Conservation (phyloP, 257 asterid species). For the Petunia axillaris region DNA sequence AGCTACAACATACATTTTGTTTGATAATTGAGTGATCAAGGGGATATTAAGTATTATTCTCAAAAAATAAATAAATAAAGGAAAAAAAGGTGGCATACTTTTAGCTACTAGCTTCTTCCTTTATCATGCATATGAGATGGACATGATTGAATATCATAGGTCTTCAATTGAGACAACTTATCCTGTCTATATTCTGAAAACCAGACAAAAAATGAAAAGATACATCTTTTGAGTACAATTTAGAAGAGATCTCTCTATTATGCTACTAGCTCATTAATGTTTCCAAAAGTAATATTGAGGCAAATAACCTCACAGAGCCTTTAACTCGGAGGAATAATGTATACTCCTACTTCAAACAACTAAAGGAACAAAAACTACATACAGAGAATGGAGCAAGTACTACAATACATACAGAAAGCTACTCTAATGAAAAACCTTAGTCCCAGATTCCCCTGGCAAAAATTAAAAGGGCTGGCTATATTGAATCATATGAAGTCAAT, state of each 20-base stretch:
- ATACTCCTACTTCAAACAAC: constrained; percentile 44
- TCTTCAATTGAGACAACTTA: background rate
- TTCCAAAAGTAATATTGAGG: constrained; percentile 25
- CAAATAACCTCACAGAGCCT: constrained; percentile 48
- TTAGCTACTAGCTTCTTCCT: background rate
- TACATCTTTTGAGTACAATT: background rate
- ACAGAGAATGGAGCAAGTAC: constrained; percentile 19
- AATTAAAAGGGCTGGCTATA: constrained; percentile 42
- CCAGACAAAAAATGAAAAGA: background rate
- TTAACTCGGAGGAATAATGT: constrained; percentile 38
- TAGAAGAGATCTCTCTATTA: background rate
- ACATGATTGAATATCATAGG: background rate
- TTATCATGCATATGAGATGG: background rate
- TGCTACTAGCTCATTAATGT: background rate
- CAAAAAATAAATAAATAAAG: no score
- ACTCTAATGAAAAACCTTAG: constrained; percentile 29
- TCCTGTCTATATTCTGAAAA: background rate
- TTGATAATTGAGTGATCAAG: background rate
- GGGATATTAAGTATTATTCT: background rate
- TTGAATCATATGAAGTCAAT: constrained; percentile 25
- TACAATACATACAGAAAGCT: constrained; percentile 27
- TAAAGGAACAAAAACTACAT: constrained; percentile 26
- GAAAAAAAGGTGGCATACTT: no score
- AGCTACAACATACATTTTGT: background rate
- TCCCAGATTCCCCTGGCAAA: constrained; percentile 40